These are phyloP conservation scores for Podospora bellae-mahoneyi DNA, from an alignment of 495 filamentous ascomycete genomes.

Conservation along the genomic window DNA sequence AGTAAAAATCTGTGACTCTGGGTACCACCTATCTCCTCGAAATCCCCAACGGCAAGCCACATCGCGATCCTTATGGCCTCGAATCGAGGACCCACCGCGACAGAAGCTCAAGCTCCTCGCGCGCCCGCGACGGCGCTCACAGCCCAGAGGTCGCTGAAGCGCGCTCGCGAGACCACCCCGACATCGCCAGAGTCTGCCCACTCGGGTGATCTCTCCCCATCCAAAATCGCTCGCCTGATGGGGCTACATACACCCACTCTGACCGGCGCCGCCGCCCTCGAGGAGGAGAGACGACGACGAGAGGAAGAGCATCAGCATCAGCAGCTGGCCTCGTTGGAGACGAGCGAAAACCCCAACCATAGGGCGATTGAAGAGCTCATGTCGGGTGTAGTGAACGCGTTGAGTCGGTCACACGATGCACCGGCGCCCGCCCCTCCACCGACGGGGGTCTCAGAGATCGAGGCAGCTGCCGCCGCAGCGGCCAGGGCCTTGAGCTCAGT, in stretches of 20 bases:
- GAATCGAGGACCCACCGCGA: slow-evolving; percentile 44
- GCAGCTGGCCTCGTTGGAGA: slow-evolving; percentile 35
- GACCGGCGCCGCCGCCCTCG: slow-evolving; percentile 55
- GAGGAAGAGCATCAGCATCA: slow-evolving; percentile 50
- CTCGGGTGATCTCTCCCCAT: slow-evolving; percentile 45
- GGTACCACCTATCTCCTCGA: background rate
- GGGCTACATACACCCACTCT: slow-evolving; percentile 39
- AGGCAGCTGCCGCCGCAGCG: slow-evolving; percentile 38
- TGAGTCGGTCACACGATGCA: slow-evolving; percentile 51
- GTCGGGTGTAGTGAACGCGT: slow-evolving; percentile 46
- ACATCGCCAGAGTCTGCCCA: slow-evolving; percentile 37
- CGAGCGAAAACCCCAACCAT: slow-evolving; percentile 53
- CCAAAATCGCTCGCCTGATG: slow-evolving; percentile 51
- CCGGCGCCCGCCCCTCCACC: slow-evolving; percentile 30
- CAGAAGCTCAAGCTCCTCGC: slow-evolving; percentile 44
- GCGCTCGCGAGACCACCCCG: slow-evolving; percentile 47
- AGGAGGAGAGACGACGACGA: slow-evolving; percentile 50
- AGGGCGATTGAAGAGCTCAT: slow-evolving; percentile 53
- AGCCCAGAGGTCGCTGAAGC: slow-evolving; percentile 46
- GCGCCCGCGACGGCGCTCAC: slow-evolving; percentile 31
- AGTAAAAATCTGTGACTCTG: background rate
- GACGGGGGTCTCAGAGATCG: slow-evolving; percentile 23
- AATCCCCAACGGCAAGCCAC: slow-evolving; percentile 5
- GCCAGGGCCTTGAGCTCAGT: slow-evolving; percentile 33
- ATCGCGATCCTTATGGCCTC: slow-evolving; percentile 38